phyloP scores from a whole-genome alignment of 164 flowering plant species.

The Aristolochia fimbriata region DNA sequence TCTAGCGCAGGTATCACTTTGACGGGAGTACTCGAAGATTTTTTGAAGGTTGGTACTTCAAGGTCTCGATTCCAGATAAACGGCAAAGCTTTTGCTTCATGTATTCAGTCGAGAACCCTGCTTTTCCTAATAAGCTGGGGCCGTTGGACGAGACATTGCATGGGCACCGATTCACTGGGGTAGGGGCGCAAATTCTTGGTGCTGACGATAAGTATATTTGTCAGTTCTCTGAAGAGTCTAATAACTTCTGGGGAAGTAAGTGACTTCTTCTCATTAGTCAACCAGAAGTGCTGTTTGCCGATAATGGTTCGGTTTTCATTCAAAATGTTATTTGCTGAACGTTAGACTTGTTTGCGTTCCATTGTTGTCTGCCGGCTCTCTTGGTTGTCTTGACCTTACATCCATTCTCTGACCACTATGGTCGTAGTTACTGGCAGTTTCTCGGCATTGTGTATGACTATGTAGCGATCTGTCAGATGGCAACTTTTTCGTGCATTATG shows the following conservation, averaged over 20 bases:
- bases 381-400: no score
- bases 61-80: conserved; percentile 72
- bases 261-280: not conserved
- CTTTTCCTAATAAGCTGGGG: conserved; percentile 45
- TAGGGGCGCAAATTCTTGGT: conserved; percentile 94
- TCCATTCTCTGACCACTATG: no score
- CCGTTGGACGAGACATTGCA: conserved; percentile 37
- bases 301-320: no score
- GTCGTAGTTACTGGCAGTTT: no score
- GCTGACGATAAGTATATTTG: conserved; percentile 88
- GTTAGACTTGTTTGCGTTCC: no score
- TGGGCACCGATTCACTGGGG: conserved; percentile 83
- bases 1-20: conserved; percentile 60
- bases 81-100: conserved; percentile 92
- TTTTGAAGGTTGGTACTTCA: conserved; percentile 98
- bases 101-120: conserved; percentile 89
- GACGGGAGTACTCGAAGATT: conserved; percentile 68
- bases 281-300: no score
- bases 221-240: conserved; percentile 62
- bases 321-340: no score
- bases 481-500: no score
- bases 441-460: no score
- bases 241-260: conserved; percentile 94
- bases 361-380: no score
- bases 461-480: no score